These are phyloP conservation scores for Protostelium mycophagum DNA, from an alignment of 78 protist species.

Conservation along the genomic window DNA sequence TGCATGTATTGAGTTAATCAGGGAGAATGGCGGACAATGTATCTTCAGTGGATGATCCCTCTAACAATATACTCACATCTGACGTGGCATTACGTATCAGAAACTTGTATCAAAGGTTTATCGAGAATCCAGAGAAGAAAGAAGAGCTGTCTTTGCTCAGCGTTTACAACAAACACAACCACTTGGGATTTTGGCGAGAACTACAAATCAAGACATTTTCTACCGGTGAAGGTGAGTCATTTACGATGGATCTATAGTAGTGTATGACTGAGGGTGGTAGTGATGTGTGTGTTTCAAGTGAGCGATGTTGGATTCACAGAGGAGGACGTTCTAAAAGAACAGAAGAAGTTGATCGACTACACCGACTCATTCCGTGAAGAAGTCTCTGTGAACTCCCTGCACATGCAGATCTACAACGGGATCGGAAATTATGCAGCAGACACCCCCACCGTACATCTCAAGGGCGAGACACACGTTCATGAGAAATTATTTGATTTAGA, in stretches of 20 bases:
- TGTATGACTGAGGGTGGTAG: neutral
- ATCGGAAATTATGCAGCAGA: conserved; percentile 52
- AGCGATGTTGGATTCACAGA: conserved; percentile 5
- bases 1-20: too few relatives aligned
- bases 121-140: neutral
- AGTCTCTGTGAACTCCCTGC: conserved; percentile 2
- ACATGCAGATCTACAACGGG: conserved; percentile 22
- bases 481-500: conserved; percentile 47
- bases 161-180: conserved; percentile 38
- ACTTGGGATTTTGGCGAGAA: conserved; percentile 65
- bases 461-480: conserved; percentile 36
- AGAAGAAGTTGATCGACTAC: neutral
- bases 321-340: conserved; percentile 11
- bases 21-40: conserved; percentile 45
- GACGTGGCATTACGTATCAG: conserved; percentile 23
- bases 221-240: conserved; percentile 36
- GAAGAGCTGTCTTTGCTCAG: neutral
- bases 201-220: conserved; percentile 38
- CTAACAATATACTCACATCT: conserved; percentile 9
- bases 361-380: neutral
- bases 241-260: neutral
- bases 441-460: conserved; percentile 33
- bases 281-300: conserved; percentile 47
- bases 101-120: conserved; percentile 4
- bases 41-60: conserved; percentile 37